These are phyloP conservation scores for Albophoma yamanashiensis DNA, from an alignment of 2,329 filamentous ascomycete genomes.

Conservation along the genomic window DNA sequence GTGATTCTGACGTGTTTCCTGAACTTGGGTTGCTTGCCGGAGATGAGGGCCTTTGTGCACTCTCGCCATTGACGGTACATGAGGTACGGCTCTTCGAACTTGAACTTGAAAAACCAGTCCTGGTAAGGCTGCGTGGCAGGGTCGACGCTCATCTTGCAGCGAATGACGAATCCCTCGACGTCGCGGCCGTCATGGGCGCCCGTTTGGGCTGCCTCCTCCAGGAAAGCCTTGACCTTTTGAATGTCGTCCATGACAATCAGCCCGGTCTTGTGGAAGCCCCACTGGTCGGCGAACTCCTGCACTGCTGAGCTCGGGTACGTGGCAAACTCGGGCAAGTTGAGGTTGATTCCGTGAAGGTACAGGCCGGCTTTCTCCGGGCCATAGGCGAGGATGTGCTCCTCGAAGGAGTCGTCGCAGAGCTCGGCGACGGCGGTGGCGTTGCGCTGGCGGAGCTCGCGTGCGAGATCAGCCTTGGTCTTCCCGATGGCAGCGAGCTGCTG, in stretches of 20 bases:
- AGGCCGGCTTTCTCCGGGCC: constrained; percentile 72
- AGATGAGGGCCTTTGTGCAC: constrained; percentile 83
- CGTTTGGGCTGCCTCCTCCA: constrained; percentile 77
- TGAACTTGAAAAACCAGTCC: constrained; percentile 99
- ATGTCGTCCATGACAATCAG: constrained; percentile 70
- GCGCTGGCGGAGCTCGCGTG: constrained; percentile 60
- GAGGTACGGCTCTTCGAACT: constrained; percentile 96
- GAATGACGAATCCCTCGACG: constrained; percentile 92
- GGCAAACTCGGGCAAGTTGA: constrained; percentile 84
- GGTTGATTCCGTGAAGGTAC: constrained; percentile 91
- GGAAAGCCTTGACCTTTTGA: constrained; percentile 62
- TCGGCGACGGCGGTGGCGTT: constrained; percentile 95
- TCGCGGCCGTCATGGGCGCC: constrained; percentile 85
- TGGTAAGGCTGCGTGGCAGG: constrained; percentile 44
- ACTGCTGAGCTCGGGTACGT: constrained; percentile 80
- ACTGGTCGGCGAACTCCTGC: constrained; percentile 78
- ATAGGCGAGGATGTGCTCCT: constrained; percentile 94
- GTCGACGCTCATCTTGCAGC: constrained; percentile 61
- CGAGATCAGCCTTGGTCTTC: constrained; percentile 69
- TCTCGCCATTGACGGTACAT: constrained; percentile 99
- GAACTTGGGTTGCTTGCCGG: constrained; percentile 60
- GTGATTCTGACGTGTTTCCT: constrained; percentile 88
- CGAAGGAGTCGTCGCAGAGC: constrained; percentile 90
- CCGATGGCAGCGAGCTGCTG: constrained; percentile 67
- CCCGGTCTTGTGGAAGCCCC: constrained; percentile 88